These are phyloP conservation scores for Cryptococcus floricola DNA, from an alignment of 1,284 basidiomycete genomes.

Conservation along the genomic window DNA sequence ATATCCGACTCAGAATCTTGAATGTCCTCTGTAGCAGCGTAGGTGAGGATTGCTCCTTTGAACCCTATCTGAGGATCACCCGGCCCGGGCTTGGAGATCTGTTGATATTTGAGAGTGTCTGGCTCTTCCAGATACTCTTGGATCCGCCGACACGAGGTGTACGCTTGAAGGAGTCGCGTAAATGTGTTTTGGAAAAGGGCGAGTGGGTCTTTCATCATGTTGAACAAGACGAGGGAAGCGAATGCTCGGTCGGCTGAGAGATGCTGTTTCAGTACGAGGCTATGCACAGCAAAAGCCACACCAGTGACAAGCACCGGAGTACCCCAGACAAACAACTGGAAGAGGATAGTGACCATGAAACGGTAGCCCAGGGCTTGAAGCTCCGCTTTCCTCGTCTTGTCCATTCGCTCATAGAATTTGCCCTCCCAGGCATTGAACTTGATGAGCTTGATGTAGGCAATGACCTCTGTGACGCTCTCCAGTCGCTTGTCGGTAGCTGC, in stretches of 20 bases:
- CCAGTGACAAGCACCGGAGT: conserved; percentile 53
- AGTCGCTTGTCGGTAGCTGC: conserved; percentile 55
- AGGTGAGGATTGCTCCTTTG: conserved; percentile 50
- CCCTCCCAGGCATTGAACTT: conserved; percentile 54
- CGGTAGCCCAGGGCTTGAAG: conserved; percentile 50
- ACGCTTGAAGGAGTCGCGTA: conserved; percentile 51
- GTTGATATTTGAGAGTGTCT: conserved; percentile 56
- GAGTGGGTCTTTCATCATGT: conserved; percentile 49
- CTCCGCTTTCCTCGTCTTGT: conserved; percentile 50
- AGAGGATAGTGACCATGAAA: conserved; percentile 48
- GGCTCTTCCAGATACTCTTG: conserved; percentile 54
- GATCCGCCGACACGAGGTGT: conserved; percentile 48
- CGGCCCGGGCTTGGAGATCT: conserved; percentile 45
- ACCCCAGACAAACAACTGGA: conserved; percentile 49
- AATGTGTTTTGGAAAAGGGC: conserved; percentile 41
- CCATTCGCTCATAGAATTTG: conserved; percentile 53
- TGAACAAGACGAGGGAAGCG: conserved; percentile 56
- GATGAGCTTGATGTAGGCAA: conserved; percentile 53
- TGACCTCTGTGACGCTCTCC: conserved; percentile 55
- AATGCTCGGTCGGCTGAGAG: conserved; percentile 44
- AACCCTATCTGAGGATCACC: conserved; percentile 53
- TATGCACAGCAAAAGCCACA: conserved; percentile 51
- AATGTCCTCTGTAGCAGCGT: conserved; percentile 18
- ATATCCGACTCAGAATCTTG: conserved; percentile 5
- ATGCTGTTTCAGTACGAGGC: conserved; percentile 34